phyloP scores from a whole-genome alignment of 139 green algal species.

The Chlamydomonas sp. region DNA sequence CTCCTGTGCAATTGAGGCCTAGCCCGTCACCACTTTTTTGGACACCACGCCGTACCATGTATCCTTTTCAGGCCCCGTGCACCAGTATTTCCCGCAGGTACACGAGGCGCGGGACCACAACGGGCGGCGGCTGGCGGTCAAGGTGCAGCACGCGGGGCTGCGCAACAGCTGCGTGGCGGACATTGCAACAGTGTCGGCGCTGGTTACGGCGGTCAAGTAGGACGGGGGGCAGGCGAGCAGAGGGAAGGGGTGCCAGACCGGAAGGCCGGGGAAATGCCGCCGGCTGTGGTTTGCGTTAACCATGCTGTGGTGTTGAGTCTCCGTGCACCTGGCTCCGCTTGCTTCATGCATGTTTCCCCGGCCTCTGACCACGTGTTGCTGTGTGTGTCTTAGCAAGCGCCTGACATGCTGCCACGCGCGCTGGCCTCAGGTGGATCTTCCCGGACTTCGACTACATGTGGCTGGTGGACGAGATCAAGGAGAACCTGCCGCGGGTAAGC shows the following conservation, averaged over 20 bases:
- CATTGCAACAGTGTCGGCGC: conserved; percentile 78
- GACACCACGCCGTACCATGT: no score
- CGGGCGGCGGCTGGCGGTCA: conserved; percentile 71
- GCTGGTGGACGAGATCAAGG: conserved; percentile 90
- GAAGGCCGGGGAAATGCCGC: no score
- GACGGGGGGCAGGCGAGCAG: no score
- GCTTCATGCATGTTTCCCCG: no score
- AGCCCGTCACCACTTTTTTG: no score
- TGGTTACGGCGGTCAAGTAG: conserved; percentile 68
- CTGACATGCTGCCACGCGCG: no score
- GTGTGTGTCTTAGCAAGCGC: no score
- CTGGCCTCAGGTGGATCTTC: conserved; percentile 35
- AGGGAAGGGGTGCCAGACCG: no score
- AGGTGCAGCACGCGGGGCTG: conserved; percentile 87
- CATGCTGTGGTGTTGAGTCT: no score
- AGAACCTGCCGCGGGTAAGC: conserved; percentile 71
- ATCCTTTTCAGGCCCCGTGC: no score
- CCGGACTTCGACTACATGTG: conserved; percentile 79
- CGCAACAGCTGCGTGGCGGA: conserved; percentile 80
- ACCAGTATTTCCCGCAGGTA: conserved; percentile 63
- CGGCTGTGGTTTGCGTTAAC: background rate
- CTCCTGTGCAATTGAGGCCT: no score
- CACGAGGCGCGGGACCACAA: conserved; percentile 77
- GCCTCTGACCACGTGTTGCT: background rate
- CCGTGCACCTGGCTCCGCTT: no score